phyloP scores from a whole-genome alignment of 1,139 yeast genomes.

The Pneumocystis carinii region DNA sequence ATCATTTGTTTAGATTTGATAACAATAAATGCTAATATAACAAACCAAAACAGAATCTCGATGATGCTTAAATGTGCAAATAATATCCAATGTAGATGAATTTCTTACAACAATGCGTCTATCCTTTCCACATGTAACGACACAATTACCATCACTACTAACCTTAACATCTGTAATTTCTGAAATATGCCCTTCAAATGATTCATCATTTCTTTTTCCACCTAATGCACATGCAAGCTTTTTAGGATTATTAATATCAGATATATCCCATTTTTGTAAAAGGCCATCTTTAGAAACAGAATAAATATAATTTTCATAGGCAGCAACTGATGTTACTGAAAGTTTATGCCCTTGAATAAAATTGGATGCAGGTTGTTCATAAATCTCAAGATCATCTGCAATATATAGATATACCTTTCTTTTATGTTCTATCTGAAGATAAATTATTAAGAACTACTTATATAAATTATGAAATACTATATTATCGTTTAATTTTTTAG shows the following conservation, averaged over 20 bases:
- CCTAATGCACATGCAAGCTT: constrained; percentile 29
- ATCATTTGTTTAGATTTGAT: neutral
- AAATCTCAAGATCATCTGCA: neutral
- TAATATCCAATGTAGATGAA: constrained; percentile 55
- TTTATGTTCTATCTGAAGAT: constrained; percentile 23
- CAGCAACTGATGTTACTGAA: constrained; percentile 25
- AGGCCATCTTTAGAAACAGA: constrained; percentile 75
- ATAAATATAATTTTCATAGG: constrained; percentile 47
- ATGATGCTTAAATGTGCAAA: constrained; percentile 58
- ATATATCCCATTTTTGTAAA: constrained; percentile 62
- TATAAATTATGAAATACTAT: constrained; percentile 46
- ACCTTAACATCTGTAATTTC: constrained; percentile 69
- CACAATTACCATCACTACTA: constrained; percentile 71
- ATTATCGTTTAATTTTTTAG: constrained; percentile 67
- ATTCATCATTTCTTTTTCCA: constrained; percentile 23
- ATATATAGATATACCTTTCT: constrained; percentile 8
- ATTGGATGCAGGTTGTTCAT: neutral
- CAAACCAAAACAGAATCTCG: constrained; percentile 45
- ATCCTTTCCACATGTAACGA: constrained; percentile 85
- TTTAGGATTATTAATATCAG: constrained; percentile 38
- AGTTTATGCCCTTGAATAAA: constrained; percentile 34
- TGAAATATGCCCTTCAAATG: constrained; percentile 51
- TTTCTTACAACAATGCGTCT: constrained; percentile 74
- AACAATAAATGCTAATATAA: neutral
- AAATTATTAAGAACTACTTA: constrained; percentile 65